phyloP scores from a whole-genome alignment of 352 stramenopile species.

The Phytophthora melonis region DNA sequence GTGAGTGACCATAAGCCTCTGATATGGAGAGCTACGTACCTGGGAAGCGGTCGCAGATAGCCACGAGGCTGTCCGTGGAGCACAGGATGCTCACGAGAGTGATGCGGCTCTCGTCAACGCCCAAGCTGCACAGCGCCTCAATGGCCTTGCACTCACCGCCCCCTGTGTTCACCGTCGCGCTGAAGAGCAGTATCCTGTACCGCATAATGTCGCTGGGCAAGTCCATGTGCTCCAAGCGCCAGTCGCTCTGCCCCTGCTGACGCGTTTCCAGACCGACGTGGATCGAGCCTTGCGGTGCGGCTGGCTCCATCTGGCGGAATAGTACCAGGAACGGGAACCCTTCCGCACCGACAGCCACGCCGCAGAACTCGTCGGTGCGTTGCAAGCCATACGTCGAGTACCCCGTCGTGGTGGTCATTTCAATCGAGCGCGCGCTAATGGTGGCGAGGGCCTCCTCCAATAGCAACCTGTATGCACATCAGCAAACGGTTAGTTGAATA shows the following conservation, averaged over 20 bases:
- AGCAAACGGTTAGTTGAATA: background rate
- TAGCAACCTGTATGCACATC: constrained; percentile 39
- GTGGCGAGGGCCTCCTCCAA: constrained; percentile 60
- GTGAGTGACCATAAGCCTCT: too few relatives aligned
- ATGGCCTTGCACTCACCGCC: constrained; percentile 41
- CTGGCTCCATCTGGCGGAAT: constrained; percentile 60
- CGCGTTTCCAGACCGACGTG: constrained; percentile 23
- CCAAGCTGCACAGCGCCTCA: constrained; percentile 33
- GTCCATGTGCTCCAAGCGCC: constrained; percentile 38
- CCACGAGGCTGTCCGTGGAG: constrained; percentile 35
- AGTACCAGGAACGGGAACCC: constrained; percentile 54
- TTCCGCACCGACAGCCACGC: constrained; percentile 46
- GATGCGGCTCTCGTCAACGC: constrained; percentile 40
- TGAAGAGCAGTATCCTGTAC: constrained; percentile 49
- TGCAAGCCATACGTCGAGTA: constrained; percentile 34
- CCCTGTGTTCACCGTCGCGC: constrained; percentile 37
- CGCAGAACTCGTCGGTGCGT: constrained; percentile 38
- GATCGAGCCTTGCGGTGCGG: constrained; percentile 40
- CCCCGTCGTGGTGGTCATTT: constrained; percentile 42
- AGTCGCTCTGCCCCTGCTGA: constrained; percentile 9
- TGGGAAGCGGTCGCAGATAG: constrained; percentile 47
- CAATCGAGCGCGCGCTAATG: constrained; percentile 29
- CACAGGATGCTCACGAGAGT: constrained; percentile 48
- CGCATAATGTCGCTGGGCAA: constrained; percentile 38
- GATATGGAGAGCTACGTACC: constrained; percentile 22